These are phyloP conservation scores for Schizothecium vesticola DNA, from an alignment of 495 filamentous ascomycete species.

Conservation along the genomic window DNA sequence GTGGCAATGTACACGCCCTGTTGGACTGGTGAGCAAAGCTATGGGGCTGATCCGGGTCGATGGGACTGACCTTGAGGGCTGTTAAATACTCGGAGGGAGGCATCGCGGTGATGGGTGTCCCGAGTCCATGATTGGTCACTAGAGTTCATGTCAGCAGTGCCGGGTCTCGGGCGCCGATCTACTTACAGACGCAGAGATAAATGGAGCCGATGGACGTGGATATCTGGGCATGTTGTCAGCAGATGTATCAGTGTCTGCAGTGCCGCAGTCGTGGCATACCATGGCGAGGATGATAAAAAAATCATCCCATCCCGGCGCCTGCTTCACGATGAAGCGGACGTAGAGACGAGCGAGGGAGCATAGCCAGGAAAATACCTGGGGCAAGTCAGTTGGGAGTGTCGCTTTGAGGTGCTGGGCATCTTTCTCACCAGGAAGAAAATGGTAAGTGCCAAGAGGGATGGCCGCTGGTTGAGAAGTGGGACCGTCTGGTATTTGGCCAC, in stretches of 20 bases:
- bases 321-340: slow-evolving; percentile 22
- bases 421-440: background rate
- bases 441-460: background rate
- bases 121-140: background rate
- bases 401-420: background rate
- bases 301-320: slow-evolving; percentile 31
- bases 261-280: slow-evolving; percentile 6
- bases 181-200: background rate
- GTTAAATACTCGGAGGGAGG: background rate
- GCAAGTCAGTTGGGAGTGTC: background rate
- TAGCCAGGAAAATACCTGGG: slow-evolving; percentile 18
- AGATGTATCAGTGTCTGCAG: background rate
- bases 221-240: background rate
- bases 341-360: slow-evolving; percentile 27
- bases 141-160: background rate
- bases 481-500: background rate
- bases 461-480: slow-evolving; percentile 4
- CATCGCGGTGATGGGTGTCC: background rate
- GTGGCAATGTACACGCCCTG: slow-evolving; percentile 27
- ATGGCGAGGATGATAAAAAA: slow-evolving; percentile 29
- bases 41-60: no score
- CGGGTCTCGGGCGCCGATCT: no score
- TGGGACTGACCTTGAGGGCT: background rate
- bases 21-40: background rate
- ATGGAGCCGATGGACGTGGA: background rate